phyloP scores from a whole-genome alignment of 768 basidiomycete species.

The Mycena haematopus region DNA sequence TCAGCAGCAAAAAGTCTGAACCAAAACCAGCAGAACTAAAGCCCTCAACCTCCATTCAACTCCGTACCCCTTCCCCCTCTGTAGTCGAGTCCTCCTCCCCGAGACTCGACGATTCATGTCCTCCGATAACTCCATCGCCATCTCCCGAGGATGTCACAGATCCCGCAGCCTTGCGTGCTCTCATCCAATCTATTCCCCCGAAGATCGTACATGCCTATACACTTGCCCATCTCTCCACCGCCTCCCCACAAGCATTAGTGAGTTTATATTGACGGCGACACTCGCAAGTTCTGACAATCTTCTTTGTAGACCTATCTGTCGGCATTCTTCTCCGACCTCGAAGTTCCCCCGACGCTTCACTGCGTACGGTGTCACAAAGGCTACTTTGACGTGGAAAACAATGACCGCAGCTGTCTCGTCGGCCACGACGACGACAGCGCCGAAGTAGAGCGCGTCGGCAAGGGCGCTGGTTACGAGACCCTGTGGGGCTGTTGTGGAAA shows the following conservation, averaged over 20 bases:
- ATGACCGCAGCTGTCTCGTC: constrained; percentile 71
- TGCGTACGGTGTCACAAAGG: constrained; percentile 78
- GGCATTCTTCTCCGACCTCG: constrained; percentile 65
- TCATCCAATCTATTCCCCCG: constrained; percentile 67
- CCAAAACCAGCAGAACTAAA: constrained; percentile 1
- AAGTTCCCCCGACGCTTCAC: constrained; percentile 72
- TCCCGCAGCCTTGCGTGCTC: constrained; percentile 50
- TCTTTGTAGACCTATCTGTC: constrained; percentile 45
- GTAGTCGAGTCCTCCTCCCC: constrained; percentile 39
- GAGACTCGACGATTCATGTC: constrained; percentile 40
- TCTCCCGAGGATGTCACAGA: constrained; percentile 43
- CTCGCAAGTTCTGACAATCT: no score
- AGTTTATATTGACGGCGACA: no score
- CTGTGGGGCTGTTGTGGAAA: constrained; percentile 78
- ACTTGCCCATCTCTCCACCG: constrained; percentile 53
- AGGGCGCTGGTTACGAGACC: constrained; percentile 53
- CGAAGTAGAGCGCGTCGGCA: constrained; percentile 65
- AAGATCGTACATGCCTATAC: constrained; percentile 71
- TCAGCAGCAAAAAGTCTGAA: constrained; percentile 36
- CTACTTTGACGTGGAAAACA: constrained; percentile 77
- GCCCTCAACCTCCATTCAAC: constrained; percentile 37
- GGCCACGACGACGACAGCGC: constrained; percentile 85
- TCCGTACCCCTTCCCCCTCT: constrained; percentile 63
- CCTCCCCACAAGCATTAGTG: constrained; percentile 45
- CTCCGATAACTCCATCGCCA: constrained; percentile 46